Evolutionary conservation across 331 rosid species (phyloP), one percentile per base, ranked within the genome.

Genomic region (Quercus phellos): DNA sequence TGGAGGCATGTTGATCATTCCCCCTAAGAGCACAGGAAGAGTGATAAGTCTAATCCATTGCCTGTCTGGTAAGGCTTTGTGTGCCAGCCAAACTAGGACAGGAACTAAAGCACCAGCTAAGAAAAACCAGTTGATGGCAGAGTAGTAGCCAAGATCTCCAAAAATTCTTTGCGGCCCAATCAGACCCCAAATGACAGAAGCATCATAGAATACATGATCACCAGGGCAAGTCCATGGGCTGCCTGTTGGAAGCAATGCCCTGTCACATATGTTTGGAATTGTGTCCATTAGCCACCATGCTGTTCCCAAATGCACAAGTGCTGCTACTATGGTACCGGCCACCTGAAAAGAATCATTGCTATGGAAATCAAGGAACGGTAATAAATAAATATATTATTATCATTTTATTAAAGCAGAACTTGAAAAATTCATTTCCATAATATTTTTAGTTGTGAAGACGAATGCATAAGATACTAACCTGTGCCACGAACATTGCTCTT

Each of bases 161-260:
- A 93, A 93, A 32, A 89, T 89, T 80, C 90, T 82, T 17, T 84
- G 88, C 0, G 98, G 94, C 2, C 94, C 94, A 1, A 93, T 80
- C 8, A 93, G 81, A 10, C 98, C 98, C 96, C 96, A 93, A 68
- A 89, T 87, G 53, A 93, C 96, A 26, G 98, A 93, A 1, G 94
- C 88, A 12, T 93, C 96, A 12, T 93, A 93, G 89, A 93, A 93
- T 19, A 93, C 96, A 43, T 90, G 96, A 82, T 93, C 98, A 3
- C 90, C 76, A 0, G 98, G 98, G 66, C 98, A 90, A 19, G 96
- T 93, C 98, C 98, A 93, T 5, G 94, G 94, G 81, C 93, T 93
- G 10, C 89, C 93, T 18, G 73, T 12, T 51, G 94, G 91, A 72
- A 93, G 94, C 60, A 83, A 66, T 13, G 80, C 88, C 81, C 94